These are phyloP conservation scores for Didymosphaeria variabile DNA, from an alignment of 2,329 filamentous ascomycete species.

Conservation along the genomic window DNA sequence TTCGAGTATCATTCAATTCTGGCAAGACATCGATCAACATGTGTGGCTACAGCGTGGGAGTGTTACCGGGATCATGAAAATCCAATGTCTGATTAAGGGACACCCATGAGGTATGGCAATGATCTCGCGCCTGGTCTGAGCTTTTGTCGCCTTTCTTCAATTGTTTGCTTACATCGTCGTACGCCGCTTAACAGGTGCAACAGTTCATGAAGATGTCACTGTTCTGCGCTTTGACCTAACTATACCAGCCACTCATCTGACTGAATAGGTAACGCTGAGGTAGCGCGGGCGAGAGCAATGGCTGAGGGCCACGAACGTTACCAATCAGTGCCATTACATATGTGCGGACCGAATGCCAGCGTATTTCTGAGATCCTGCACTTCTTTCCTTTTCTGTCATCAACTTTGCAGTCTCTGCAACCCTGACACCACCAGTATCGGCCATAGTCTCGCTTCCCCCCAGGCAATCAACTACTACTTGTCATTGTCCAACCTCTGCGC, in stretches of 20 bases:
- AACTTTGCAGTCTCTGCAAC: background rate
- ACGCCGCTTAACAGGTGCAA: constrained; percentile 1
- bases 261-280: background rate
- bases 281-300: background rate
- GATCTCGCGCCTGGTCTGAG: background rate
- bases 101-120: no score
- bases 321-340: background rate
- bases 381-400: constrained; percentile 13
- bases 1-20: background rate
- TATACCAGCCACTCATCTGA: constrained; percentile 1
- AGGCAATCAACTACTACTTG: background rate
- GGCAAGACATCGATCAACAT: background rate
- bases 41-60: background rate
- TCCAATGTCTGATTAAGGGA: background rate
- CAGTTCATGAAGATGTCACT: background rate
- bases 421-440: constrained; percentile 14
- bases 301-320: background rate
- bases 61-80: background rate
- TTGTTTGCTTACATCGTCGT: constrained; percentile 13
- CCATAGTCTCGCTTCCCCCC: background rate
- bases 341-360: constrained; percentile 6
- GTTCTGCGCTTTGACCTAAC: background rate
- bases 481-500: background rate
- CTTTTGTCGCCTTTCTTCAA: background rate
- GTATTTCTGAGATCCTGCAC: constrained; percentile 12